Evolutionary conservation across 129 eudicot species (phyloP), one percentile per base, ranked within the genome.

Genomic region (Kitagawia praeruptora): DNA sequence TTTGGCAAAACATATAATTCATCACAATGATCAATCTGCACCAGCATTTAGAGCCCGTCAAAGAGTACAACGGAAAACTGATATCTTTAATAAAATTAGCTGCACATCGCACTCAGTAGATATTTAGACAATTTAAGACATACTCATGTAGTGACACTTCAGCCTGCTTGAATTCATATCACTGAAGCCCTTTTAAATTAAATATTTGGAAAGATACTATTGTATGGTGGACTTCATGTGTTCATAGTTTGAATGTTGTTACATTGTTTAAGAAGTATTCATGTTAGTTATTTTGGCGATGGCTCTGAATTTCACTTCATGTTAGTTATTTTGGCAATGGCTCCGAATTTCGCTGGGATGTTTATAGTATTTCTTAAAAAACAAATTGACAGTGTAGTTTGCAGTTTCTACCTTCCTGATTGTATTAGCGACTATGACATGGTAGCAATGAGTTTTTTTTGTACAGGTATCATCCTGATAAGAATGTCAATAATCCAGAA

Each of bases 401-500:
- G 47, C 47, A 44, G 13, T 18, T 47, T 47, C 53, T 47, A 18
- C 25, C 61, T 51, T 51, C 8, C 61, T 51, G 61, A 19, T 51
- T 75, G 27, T 42, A 10, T 44, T 75, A 27, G 4, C 42, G 10
- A 51, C 10, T 76, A 6, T 19, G 10, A 39, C 37, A 38, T 77
- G 44, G 37, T 54, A 14, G 63, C 39, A 53, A 77, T 54, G 25
- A 38, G 76, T 78, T n/a, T 81, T 61, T 61, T 14, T 44, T 75
- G 72, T 63, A 42, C 89, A 93, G 98, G 89, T 93, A 93, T 80
- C 98, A 93, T 78, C 98, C 98, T 8, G 98, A 93, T 81, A 93
- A 93, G 87, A 93, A 93, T 89, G 93, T 92, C 19, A 89, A 84
- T 78, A 93, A 93, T 77, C 98, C 98, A 42, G 97, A 89, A 81